A percentile compares a stretch with the other conserved stretches of the same genome.
Conservation (phyloP, 2,329 filamentous ascomycete species). For the Diaporthe sp. region DNA sequence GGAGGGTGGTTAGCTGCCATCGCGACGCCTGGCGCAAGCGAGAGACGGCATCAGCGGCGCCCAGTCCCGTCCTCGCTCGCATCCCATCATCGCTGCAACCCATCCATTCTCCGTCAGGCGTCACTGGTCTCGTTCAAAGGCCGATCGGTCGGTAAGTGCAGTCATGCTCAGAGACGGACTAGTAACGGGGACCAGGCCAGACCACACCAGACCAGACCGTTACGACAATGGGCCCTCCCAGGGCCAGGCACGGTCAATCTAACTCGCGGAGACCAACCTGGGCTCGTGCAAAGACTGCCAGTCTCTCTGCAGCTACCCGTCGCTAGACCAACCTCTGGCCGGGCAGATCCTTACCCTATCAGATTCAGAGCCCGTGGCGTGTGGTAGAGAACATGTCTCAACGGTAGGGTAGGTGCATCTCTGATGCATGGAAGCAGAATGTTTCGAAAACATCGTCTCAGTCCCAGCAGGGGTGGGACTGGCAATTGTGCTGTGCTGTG, state of each 20-base stretch:
- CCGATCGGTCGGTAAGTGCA: slow-evolving; percentile 21
- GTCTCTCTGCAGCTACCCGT: slow-evolving; percentile 57
- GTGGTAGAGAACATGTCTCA: slow-evolving; percentile 60
- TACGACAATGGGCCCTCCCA: slow-evolving; percentile 46
- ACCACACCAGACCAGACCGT: slow-evolving; percentile 40
- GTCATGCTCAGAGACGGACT: slow-evolving; percentile 27
- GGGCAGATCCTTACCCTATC: slow-evolving; percentile 56
- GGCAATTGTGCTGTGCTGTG: slow-evolving; percentile 28
- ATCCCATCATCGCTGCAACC: slow-evolving; percentile 18
- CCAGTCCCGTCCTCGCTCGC: slow-evolving; percentile 19
- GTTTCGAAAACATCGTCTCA: slow-evolving; percentile 40
- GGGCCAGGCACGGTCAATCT: slow-evolving; percentile 48
- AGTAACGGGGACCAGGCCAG: slow-evolving; percentile 37
- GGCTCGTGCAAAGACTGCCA: slow-evolving; percentile 52
- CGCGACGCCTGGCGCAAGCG: slow-evolving; percentile 24
- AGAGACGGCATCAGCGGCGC: slow-evolving; percentile 26
- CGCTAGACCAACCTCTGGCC: slow-evolving; percentile 51
- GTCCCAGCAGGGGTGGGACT: slow-evolving; percentile 37
- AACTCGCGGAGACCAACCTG: slow-evolving; percentile 51
- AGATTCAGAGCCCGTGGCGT: slow-evolving; percentile 62
- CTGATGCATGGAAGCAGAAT: slow-evolving; percentile 57
- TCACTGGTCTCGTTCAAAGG: slow-evolving; percentile 30
- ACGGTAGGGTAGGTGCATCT: slow-evolving; percentile 64
- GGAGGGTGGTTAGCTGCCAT: slow-evolving; percentile 30
- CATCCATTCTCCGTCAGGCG: slow-evolving; percentile 30